A percentile compares a stretch with the other conserved stretches of the same genome.
Conservation (phyloP, 108 stramenopile species). For the Seminavis robusta region DNA sequence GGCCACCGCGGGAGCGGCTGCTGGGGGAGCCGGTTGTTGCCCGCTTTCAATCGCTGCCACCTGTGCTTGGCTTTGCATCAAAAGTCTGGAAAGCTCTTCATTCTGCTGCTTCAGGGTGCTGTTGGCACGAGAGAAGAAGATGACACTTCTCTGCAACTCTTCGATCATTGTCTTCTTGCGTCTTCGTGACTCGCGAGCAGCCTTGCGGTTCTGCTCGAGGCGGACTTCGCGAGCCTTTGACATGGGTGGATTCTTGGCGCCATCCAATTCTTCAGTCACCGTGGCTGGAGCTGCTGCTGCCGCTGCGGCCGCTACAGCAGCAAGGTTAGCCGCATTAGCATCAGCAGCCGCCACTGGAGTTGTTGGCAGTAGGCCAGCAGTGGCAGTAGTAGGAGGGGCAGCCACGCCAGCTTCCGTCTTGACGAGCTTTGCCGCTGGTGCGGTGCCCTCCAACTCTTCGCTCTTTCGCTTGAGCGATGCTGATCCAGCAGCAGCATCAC, state of each 20-base stretch:
- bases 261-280: not conserved
- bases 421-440: not conserved
- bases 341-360: not conserved
- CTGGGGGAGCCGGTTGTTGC: not conserved
- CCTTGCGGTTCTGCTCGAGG: conserved; percentile 85
- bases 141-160: conserved; percentile 78
- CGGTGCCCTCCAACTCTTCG: not conserved
- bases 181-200: conserved; percentile 73
- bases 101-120: conserved; percentile 69
- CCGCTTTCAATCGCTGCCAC: conserved; percentile 35
- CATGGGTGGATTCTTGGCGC: conserved; percentile 3
- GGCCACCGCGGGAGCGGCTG: not conserved
- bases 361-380: not conserved
- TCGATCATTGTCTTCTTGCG: conserved; percentile 86
- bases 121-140: conserved; percentile 80
- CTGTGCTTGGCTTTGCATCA: conserved; percentile 62
- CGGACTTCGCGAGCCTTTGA: conserved; percentile 65
- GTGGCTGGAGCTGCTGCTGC: not conserved
- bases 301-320: not conserved
- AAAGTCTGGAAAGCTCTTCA: conserved; percentile 58
- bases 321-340: not conserved
- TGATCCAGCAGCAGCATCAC: conserved; percentile 3
- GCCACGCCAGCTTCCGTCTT: not conserved
- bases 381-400: not conserved
- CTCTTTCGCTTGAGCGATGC: not conserved